Conservation (phyloP, 2,329 filamentous ascomycete species). For the Beauveria sp. region DNA sequence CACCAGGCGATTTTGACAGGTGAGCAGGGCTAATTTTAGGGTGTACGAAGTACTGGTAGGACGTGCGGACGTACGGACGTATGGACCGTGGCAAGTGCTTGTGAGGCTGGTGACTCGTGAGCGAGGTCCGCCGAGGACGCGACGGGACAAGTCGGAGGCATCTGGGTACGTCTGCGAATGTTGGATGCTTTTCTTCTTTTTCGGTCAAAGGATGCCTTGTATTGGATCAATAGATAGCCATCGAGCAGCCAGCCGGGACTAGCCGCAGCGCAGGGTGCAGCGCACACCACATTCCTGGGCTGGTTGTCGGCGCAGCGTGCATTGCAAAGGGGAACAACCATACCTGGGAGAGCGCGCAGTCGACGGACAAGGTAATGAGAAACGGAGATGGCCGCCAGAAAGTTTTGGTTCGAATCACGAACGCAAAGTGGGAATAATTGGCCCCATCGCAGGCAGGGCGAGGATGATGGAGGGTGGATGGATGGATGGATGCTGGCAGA, state of each 20-base stretch:
- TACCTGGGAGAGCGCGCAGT: not conserved
- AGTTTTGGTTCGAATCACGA: not conserved
- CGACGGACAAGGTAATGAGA: not conserved
- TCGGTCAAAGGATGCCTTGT: not conserved
- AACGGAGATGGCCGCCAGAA: constrained; percentile 1
- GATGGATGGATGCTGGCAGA: not conserved
- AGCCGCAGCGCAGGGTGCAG: constrained; percentile 1
- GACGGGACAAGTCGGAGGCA: not conserved
- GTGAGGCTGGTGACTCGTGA: too few relatives aligned
- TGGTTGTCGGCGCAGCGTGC: not conserved
- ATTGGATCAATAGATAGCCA: not conserved
- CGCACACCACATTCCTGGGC: not conserved
- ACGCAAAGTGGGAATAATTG: not conserved
- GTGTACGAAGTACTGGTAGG: too few relatives aligned
- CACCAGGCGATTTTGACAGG: constrained; percentile 12
- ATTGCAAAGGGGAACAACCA: not conserved
- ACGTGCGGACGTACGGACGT: too few relatives aligned
- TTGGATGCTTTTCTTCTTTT: not conserved
- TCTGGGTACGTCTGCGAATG: not conserved
- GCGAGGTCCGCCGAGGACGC: not conserved
- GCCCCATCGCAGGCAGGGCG: not conserved
- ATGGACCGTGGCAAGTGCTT: too few relatives aligned
- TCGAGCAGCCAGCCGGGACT: not conserved
- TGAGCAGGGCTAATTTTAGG: not conserved
- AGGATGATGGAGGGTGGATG: too few relatives aligned